Base-by-base conservation (phyloP, 768 basidiomycete genomes). In the Phanerochaete carnosa region DNA sequence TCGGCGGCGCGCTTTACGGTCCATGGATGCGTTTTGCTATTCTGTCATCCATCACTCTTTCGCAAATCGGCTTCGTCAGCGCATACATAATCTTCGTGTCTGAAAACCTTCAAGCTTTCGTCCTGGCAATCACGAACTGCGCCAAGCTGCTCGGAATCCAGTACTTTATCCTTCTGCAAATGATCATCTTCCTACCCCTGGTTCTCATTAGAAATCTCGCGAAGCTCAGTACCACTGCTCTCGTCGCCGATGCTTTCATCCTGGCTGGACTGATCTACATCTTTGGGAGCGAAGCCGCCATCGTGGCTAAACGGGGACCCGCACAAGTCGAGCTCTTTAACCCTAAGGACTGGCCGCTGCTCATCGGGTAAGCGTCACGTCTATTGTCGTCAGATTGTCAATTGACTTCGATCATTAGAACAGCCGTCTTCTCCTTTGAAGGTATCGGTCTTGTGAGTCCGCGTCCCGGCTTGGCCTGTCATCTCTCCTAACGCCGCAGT, bases 391-490 rank as follows among this genome's bases (percentile, higher is more conserved):
- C 46, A 60, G 23, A 50, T n/a, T 26, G 28, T 33, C 15, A 55
- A 43, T 19, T 43, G 19, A 43, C 39, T 19, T 25, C 7, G 3
- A 39, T 55, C 3, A 25, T 28, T 62, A 94, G 95, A 8, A 98
- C 97, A 25, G 96, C 97, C 2, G 96, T 98, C 30, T 98, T 98
- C 74, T 94, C 97, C 1, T 99, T 98, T 67, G 96, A 99, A 74
- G 96, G 96, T 9, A 94, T 99, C 65, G 97, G 96, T 51, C 77
- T 98, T 74, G 89, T 90, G 65, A 65, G 85, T 73, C 56, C 30
- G 29, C 28, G 28, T 22, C n/a, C 28, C 22, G 23, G 25, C 33
- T 35, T 39, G 11, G 25, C 50, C n/a, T n/a, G 22, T 5, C 28
- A 5, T 13, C 28, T 45, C 32, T 12, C 25, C 52, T 47, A 37